Conservation (phyloP, 176 grass and related monocot genomes). For the Echinochloa phyllopogon region DNA sequence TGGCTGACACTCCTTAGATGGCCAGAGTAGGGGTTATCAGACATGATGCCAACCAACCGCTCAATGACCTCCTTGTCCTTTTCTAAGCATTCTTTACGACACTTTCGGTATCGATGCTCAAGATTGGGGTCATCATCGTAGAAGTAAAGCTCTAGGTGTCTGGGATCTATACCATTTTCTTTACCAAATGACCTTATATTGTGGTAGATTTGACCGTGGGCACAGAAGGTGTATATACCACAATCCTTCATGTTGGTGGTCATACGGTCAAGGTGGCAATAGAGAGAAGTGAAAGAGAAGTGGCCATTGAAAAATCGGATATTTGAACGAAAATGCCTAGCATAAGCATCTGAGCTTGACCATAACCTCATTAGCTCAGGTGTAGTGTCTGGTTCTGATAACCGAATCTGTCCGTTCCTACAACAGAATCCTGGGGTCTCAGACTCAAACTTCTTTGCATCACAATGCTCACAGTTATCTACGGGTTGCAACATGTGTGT, state of each 20-base stretch:
- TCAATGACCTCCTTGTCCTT: neutral
- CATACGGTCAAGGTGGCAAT: neutral
- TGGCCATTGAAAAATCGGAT: neutral
- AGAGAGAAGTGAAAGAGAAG: neutral
- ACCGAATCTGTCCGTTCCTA: neutral
- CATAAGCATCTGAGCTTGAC: neutral
- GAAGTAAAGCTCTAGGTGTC: conserved; percentile 7
- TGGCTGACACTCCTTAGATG: neutral
- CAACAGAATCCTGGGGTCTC: neutral
- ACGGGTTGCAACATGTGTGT: neutral
- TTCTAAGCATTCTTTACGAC: neutral
- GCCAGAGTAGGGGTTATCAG: neutral
- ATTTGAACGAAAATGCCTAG: neutral
- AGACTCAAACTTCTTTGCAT: neutral
- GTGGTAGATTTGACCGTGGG: neutral
- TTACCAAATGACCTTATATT: neutral
- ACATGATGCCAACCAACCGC: neutral
- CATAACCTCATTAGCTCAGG: neutral
- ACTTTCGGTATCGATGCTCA: neutral
- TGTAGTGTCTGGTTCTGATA: neutral
- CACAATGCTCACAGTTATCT: neutral
- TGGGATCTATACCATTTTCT: neutral
- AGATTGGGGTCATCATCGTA: neutral
- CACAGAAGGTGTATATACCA: neutral
- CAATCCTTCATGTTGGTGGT: neutral